These are phyloP conservation scores for Amaranthus hypochondriacus DNA, from an alignment of 148 eudicot genomes.

Conservation along the genomic window DNA sequence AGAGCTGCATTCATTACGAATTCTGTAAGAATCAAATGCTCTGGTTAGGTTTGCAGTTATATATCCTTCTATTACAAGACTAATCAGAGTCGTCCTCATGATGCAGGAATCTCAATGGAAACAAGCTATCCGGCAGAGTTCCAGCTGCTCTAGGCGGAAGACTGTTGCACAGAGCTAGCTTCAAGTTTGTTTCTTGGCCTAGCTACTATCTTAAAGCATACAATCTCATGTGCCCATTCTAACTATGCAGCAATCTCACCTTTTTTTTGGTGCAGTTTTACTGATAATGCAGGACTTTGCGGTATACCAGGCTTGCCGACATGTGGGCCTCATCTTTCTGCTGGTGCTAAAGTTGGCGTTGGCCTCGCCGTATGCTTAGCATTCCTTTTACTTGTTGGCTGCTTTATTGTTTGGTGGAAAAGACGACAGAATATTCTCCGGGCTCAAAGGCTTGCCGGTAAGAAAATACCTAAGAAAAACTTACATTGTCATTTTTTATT, in stretches of 20 bases:
- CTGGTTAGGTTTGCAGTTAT: neutral
- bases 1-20: conserved; percentile 56
- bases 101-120: conserved; percentile 82
- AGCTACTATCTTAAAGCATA: neutral
- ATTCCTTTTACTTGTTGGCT: conserved; percentile 42
- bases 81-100: conserved; percentile 8
- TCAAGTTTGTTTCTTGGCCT: conserved; percentile 55
- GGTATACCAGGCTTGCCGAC: conserved; percentile 89
- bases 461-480: conserved; percentile 5
- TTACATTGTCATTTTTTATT: neutral
- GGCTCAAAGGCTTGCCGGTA: conserved; percentile 87
- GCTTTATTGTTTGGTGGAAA: conserved; percentile 83
- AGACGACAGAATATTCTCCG: conserved; percentile 92
- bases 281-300: conserved; percentile 88
- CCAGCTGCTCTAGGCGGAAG: conserved; percentile 84
- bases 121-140: conserved; percentile 81
- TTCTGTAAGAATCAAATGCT: conserved; percentile 51
- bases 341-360: conserved; percentile 76
- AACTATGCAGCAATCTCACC: neutral
- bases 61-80: neutral
- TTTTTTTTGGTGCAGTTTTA: conserved; percentile 52
- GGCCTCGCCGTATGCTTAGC: conserved; percentile 46
- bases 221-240: neutral
- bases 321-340: conserved; percentile 88
- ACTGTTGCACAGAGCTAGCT: conserved; percentile 91